A percentile compares a stretch with the other conserved stretches of the same genome.
Evolutionary conservation across 345 rosid genomes (phyloP).

Genomic region (Boechera stricta): DNA sequence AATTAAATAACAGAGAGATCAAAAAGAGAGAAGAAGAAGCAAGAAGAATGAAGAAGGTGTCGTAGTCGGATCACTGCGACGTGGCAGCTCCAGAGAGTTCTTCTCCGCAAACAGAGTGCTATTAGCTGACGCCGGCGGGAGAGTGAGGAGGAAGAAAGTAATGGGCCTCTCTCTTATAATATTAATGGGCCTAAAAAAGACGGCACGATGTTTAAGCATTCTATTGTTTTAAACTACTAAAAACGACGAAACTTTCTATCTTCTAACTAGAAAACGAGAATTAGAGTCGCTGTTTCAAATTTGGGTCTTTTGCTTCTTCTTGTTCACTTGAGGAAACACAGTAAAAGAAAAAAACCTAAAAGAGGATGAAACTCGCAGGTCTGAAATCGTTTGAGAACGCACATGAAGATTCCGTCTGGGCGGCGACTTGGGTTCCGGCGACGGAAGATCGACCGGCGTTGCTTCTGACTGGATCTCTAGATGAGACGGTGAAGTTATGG

Average conservation of each 20-base stretch:
- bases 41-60: constrained; percentile 25
- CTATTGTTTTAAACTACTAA: not conserved
- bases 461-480: constrained; percentile 87
- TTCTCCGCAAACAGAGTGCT: constrained; percentile 32
- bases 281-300: constrained; percentile 27
- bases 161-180: constrained; percentile 23
- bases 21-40: not conserved
- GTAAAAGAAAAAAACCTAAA: constrained; percentile 20
- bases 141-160: constrained; percentile 16
- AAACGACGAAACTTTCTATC: constrained; percentile 25
- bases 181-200: constrained; percentile 28
- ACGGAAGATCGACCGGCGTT: constrained; percentile 68
- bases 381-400: constrained; percentile 81
- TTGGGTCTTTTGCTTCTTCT: constrained; percentile 12
- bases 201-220: constrained; percentile 9
- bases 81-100: constrained; percentile 35
- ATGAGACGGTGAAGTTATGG: constrained; percentile 95
- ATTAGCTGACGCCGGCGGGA: constrained; percentile 42
- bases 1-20: not conserved
- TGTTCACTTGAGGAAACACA: constrained; percentile 19
- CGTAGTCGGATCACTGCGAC: constrained; percentile 24
- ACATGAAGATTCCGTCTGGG: constrained; percentile 94
- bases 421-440: constrained; percentile 87
- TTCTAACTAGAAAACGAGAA: constrained; percentile 23
- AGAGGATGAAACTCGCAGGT: constrained; percentile 84